A percentile compares a stretch with the other conserved stretches of the same genome.
Conservation (phyloP, 768 basidiomycete species). For the Amanita muscaria region DNA sequence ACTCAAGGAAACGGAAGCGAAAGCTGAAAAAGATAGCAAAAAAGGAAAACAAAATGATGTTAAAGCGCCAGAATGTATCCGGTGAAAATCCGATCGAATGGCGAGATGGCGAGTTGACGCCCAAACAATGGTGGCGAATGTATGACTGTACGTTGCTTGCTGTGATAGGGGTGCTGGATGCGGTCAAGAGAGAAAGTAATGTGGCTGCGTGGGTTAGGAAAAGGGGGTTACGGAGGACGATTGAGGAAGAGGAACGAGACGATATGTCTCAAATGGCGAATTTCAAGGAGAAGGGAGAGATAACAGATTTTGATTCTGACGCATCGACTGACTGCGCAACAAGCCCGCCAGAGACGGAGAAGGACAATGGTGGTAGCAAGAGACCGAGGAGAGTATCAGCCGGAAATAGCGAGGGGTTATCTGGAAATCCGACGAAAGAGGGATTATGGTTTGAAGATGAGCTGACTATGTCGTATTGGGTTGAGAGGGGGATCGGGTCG, state of each 20-base stretch:
- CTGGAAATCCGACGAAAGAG: neutral
- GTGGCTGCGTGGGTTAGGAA: constrained; percentile 58
- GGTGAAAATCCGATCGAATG: neutral
- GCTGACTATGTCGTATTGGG: constrained; percentile 2
- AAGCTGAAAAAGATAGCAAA: constrained; percentile 6
- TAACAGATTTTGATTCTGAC: neutral
- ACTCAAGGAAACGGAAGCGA: constrained; percentile 14
- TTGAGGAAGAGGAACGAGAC: too few species aligned
- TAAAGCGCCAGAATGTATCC: neutral
- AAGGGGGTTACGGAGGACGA: constrained; percentile 39
- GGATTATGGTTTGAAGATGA: constrained; percentile 7
- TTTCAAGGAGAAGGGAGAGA: too few species aligned
- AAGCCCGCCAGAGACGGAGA: neutral
- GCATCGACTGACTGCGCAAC: neutral
- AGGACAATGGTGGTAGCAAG: neutral
- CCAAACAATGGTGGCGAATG: neutral
- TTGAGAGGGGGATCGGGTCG: constrained; percentile 4
- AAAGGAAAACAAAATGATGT: constrained; percentile 1
- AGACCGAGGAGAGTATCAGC: neutral
- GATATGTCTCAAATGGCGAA: too few species aligned
- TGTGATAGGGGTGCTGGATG: constrained; percentile 58
- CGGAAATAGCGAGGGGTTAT: neutral
- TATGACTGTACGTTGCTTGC: constrained; percentile 56
- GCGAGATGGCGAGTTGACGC: constrained; percentile 6
- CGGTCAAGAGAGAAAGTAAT: constrained; percentile 47